Evolutionary conservation across 495 filamentous ascomycete genomes (phyloP).

Genomic region (Evernia prunastri): DNA sequence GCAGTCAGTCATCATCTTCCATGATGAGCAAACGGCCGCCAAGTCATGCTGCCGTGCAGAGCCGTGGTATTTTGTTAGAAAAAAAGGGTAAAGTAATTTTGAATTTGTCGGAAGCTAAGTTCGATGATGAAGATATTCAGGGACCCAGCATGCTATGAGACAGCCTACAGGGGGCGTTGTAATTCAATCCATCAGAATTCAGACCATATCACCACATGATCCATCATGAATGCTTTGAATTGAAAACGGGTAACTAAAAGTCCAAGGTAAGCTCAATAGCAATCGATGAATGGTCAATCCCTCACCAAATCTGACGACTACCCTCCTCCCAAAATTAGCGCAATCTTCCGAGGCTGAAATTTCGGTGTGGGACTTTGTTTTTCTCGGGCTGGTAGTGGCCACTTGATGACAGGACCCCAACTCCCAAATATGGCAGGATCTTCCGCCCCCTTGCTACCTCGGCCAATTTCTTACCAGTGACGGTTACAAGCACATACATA

Average conservation of each 20-base stretch:
- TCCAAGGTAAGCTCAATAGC: no score
- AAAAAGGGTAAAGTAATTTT: no score
- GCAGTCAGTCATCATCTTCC: neutral
- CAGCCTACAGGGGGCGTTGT: no score
- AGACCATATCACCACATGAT: no score
- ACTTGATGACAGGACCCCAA: neutral
- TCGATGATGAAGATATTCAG: constrained; percentile 23
- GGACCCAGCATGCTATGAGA: constrained; percentile 5
- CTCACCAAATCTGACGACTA: constrained; percentile 1
- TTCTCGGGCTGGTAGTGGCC: no score
- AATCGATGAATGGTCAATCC: neutral
- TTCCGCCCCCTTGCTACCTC: neutral
- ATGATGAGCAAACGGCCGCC: constrained; percentile 15
- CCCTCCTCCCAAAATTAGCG: neutral
- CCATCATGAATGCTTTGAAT: no score
- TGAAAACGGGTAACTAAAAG: no score
- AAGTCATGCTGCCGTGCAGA: constrained; percentile 14
- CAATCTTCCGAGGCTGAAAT: constrained; percentile 1
- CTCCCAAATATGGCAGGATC: neutral
- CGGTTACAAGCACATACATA: neutral
- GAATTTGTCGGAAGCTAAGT: constrained; percentile 2
- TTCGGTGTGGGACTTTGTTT: neutral
- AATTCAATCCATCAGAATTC: no score
- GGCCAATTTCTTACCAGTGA: neutral
- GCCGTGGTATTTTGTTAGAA: constrained; percentile 19